phyloP scores from a whole-genome alignment of 140 eudicot species.

The Erigeron philadelphicus region DNA sequence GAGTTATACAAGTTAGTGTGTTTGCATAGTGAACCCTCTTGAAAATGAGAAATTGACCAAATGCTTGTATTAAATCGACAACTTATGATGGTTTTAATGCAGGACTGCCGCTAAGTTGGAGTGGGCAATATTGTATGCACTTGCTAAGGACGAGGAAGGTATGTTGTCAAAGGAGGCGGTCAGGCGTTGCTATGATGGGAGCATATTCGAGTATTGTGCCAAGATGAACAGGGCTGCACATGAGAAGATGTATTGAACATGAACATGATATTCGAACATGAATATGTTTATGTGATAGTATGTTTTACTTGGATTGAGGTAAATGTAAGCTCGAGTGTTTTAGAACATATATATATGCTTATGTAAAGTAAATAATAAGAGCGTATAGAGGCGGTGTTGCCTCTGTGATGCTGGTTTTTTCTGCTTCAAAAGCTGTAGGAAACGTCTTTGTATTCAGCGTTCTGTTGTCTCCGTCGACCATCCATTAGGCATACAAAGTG shows the following conservation, averaged over 20 bases:
- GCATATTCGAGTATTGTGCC: conserved; percentile 83
- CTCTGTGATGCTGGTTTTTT: no score
- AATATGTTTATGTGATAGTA: neutral
- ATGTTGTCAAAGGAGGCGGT: conserved; percentile 80
- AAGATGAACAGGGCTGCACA: conserved; percentile 40
- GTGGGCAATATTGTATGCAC: conserved; percentile 60
- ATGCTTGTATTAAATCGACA: no score
- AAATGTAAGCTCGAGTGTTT: neutral
- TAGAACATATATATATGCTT: no score
- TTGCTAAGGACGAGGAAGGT: conserved; percentile 79
- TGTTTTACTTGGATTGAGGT: neutral
- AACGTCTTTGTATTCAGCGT: no score
- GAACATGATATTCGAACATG: neutral
- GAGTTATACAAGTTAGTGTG: no score
- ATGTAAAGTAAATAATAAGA: no score
- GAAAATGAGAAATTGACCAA: neutral
- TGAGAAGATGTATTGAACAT: conserved; percentile 35
- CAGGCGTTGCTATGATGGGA: conserved; percentile 79
- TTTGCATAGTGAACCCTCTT: neutral
- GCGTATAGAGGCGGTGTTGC: no score
- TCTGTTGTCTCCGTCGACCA: no score
- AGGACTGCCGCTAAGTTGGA: conserved; percentile 69
- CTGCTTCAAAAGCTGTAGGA: no score
- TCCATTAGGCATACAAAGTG: no score
- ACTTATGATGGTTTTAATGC: neutral